phyloP scores from a whole-genome alignment of 768 basidiomycete genomes.

The Boletus pseudopeckii region DNA sequence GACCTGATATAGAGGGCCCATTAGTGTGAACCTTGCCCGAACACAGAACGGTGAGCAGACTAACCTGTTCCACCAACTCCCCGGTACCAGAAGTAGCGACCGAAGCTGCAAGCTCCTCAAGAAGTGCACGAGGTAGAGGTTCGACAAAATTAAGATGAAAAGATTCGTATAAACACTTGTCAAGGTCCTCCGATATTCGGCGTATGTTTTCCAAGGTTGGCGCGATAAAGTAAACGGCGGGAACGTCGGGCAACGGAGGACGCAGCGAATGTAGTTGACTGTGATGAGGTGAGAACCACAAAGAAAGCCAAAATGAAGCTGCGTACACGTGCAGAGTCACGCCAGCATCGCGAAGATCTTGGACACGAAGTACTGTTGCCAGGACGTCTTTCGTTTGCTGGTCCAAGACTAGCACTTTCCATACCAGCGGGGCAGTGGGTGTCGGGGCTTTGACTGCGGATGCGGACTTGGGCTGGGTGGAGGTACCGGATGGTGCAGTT shows the following conservation, averaged over 20 bases:
- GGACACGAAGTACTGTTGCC: conserved; percentile 91
- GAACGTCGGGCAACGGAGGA: conserved; percentile 90
- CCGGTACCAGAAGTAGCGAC: conserved; percentile 83
- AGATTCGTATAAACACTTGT: conserved; percentile 85
- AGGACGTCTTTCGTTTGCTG: conserved; percentile 95
- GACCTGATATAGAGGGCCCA: conserved; percentile 47
- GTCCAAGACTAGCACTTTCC: conserved; percentile 96
- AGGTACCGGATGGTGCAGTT: conserved; percentile 7
- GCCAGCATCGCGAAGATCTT: conserved; percentile 94
- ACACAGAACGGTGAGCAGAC: conserved; percentile 6
- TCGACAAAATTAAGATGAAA: conserved; percentile 96
- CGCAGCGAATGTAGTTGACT: conserved; percentile 90
- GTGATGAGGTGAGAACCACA: conserved; percentile 3
- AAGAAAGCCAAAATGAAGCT: conserved; percentile 1
- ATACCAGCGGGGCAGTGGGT: conserved; percentile 72
- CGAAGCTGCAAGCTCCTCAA: conserved; percentile 90
- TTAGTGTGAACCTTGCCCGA: not conserved
- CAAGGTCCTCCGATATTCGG: conserved; percentile 91
- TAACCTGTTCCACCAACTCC: conserved; percentile 76
- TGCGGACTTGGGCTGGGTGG: conserved; percentile 27
- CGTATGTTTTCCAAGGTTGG: conserved; percentile 84
- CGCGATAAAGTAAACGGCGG: conserved; percentile 94
- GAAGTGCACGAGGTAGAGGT: conserved; percentile 77
- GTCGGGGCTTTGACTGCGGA: conserved; percentile 48
- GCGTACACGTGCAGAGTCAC: conserved; percentile 97